Evolutionary conservation across 768 basidiomycete genomes (phyloP), one percentile per base, ranked within the genome.

Genomic region (Ramaria sp.): DNA sequence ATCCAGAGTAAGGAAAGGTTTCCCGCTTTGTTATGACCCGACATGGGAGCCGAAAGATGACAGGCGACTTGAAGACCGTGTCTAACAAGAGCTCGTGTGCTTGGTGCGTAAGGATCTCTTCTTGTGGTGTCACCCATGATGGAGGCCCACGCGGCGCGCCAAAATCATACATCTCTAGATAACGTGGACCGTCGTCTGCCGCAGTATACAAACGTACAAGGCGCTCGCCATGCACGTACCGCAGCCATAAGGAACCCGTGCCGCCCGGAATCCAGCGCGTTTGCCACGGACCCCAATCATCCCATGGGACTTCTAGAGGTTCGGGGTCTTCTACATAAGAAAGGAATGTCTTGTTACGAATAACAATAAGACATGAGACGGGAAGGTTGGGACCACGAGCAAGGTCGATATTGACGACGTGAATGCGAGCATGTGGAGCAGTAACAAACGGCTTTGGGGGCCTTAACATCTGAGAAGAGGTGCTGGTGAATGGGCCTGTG

Each of bases 191-290:
- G 10, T 46, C 22, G 17, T 34, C 33, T 19, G 24, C 38, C 30
- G 15, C 4, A 27, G 33, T 13, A 49, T 47, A 20, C 19, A 56
- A 7, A 20, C 54, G 54, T n/a, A 47, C 46, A 3, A 56, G 34
- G 11, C 54, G 54, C 34, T 56, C 54, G 27, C 54, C 54, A 13
- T 56, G 54, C 1, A 56, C 54, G 34, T 56, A 56, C 4, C 54
- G 43, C 34, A 56, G 31, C 54, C 54, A 56, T 33, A 27, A 15
- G 7, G 54, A 56, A 49, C 45, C 45, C 10, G 54, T 56, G 17
- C 33, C 12, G 15, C 54, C 54, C 7, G 31, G 43, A 37, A 56
- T 47, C 54, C 54, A 56, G 13, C 33, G 33, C 6, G 42, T 47
- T 1, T 48, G 17, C 4, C 20, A 2, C 13, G 41, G 13, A n/a